Evolutionary conservation across 2,329 filamentous ascomycete species (phyloP), one percentile per base, ranked within the genome.

Genomic region (Aspergillus thermomutatus): DNA sequence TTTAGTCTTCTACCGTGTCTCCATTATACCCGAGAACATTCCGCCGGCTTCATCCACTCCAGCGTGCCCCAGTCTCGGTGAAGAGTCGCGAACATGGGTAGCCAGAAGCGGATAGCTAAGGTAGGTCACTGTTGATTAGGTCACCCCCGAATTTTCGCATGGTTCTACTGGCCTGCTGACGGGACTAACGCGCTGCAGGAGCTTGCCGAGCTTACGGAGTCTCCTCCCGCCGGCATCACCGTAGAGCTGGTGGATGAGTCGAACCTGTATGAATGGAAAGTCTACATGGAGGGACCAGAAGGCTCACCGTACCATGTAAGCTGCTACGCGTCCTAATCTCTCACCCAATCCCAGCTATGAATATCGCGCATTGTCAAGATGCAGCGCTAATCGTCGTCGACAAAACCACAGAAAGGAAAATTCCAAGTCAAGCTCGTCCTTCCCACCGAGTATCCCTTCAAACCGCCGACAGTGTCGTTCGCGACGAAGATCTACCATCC

Each of bases 401-500:
- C 19, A 28, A 19, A 41, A 59, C 50, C 46, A 56, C 61, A 88
- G 80, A 87, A 86, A 66, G 92, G 92, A 69, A 79, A 78, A 63
- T 97, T 91, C 83, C 84, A 84, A 64, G 77, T 97, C 59, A 77
- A 87, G 60, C 80, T 96, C 64, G 81, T 76, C 43, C 85, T 97
- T 10, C 91, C 92, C 14, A 77, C 80, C 65, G 88, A 91, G 69
- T 96, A 96, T 80, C 92, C 92, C 37, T 96, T 96, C 86, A 94
- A 94, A 77, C 86, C 91, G 23, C 92, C 92, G 17, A 79, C 83
- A 58, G 82, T 96, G 65, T 86, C 83, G 70, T 96, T 96, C 82
- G 79, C 81, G 63, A 96, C 92, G 52, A 93, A 92, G 77, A 90
- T 96, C 80, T 97, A 96, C 83, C 92, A 97, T 79, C 92, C 92